These are phyloP conservation scores for Hordeum pubiflorum DNA, from an alignment of 202 grass and related monocot genomes.

Conservation along the genomic window DNA sequence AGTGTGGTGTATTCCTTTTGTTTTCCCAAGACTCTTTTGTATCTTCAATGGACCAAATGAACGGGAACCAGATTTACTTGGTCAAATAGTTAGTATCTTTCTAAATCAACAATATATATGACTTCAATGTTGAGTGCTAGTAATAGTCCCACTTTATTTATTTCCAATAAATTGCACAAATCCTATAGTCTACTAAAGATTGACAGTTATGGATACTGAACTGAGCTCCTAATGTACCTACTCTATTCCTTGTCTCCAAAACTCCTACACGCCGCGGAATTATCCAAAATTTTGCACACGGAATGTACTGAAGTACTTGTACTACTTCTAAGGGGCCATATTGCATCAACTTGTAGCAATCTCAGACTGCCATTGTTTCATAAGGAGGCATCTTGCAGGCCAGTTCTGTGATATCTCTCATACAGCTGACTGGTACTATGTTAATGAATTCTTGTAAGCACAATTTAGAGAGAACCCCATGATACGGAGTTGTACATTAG, in stretches of 20 bases:
- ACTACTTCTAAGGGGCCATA: not conserved
- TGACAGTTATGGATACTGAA: not conserved
- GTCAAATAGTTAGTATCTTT: not conserved
- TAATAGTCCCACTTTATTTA: not conserved
- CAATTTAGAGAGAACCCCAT: not conserved
- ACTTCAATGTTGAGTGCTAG: not conserved
- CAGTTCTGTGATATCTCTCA: not conserved
- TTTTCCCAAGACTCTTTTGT: conserved; percentile 14
- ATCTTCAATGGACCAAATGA: conserved; percentile 30
- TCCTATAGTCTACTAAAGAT: not conserved
- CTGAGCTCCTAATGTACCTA: not conserved
- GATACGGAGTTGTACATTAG: conserved; percentile 1
- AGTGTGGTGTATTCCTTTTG: conserved; percentile 25
- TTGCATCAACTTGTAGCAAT: not conserved
- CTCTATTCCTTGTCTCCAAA: not conserved
- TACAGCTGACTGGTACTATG: not conserved
- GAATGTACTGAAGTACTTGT: not conserved
- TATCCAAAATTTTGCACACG: not conserved
- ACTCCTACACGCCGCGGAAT: not conserved
- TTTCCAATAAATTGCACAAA: not conserved
- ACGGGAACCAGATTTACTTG: not conserved
- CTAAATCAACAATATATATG: not conserved
- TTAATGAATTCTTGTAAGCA: not conserved
- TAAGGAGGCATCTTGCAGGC: not conserved
- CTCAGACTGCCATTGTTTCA: not conserved